Percentiles rank a stretch among this genome's conserved stretches.
Conservation (phyloP, 768 basidiomycete species). For the Leccinum olivaceopallidum region DNA sequence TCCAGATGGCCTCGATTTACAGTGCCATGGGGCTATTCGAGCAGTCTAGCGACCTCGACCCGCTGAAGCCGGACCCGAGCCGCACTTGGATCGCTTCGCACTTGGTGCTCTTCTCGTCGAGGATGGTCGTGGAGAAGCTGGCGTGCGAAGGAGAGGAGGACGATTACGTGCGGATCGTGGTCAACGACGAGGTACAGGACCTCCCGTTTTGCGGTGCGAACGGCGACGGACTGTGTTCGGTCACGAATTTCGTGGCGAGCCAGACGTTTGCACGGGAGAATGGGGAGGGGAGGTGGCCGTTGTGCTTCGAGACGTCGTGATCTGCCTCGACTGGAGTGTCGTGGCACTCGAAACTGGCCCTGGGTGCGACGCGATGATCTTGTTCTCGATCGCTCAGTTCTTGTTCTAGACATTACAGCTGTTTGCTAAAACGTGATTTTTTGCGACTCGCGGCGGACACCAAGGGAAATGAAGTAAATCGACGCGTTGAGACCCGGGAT, state of each 20-base stretch:
- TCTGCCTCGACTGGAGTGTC: background rate
- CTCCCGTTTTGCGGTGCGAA: background rate
- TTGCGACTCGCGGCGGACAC: no score
- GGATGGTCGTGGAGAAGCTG: constrained; percentile 73
- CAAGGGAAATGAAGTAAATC: no score
- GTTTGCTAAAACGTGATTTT: no score
- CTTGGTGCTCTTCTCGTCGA: constrained; percentile 72
- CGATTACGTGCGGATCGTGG: constrained; percentile 43
- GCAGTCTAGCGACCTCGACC: constrained; percentile 31
- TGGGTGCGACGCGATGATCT: no score
- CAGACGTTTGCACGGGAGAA: background rate
- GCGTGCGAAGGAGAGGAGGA: constrained; percentile 36
- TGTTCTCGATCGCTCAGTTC: no score
- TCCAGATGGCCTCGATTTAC: constrained; percentile 77
- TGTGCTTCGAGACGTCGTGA: background rate
- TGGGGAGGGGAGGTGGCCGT: background rate
- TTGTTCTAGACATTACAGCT: no score
- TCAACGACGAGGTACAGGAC: background rate
- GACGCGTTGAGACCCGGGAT: no score
- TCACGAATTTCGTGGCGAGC: background rate
- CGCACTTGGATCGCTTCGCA: constrained; percentile 53
- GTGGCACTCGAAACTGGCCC: background rate
- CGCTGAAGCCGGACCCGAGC: constrained; percentile 7
- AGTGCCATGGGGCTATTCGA: constrained; percentile 53
- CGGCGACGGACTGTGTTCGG: background rate